Percentiles rank a stretch among this genome's conserved stretches.
Evolutionary conservation across 768 basidiomycete genomes (phyloP).

Genomic region (Hericium rajendrae): DNA sequence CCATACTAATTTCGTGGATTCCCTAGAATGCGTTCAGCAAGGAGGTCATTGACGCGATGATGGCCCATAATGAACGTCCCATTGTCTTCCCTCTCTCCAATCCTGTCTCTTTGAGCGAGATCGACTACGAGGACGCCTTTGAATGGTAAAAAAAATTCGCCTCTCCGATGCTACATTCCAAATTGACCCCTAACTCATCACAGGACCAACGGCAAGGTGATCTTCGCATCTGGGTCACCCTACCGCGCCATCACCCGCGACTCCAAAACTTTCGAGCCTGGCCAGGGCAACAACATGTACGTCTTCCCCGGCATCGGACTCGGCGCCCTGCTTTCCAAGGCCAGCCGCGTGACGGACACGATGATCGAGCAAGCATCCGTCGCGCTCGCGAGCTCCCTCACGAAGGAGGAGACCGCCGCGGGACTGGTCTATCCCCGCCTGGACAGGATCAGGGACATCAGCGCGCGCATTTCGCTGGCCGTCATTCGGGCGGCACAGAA

Average conservation of each 20-base stretch:
- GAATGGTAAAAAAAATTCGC: conserved; percentile 36
- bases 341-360: conserved; percentile 63
- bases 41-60: conserved; percentile 67
- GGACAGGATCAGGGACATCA: conserved; percentile 81
- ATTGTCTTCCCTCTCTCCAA: conserved; percentile 93
- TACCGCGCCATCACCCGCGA: conserved; percentile 57
- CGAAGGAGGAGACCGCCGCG: conserved; percentile 49
- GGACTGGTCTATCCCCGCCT: conserved; percentile 80
- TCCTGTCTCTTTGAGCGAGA: conserved; percentile 73
- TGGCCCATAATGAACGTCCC: conserved; percentile 69
- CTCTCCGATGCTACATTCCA: background rate
- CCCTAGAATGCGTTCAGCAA: conserved; percentile 63
- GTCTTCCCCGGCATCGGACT: conserved; percentile 75
- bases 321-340: conserved; percentile 64
- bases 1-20: conserved; percentile 3
- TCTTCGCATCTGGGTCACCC: conserved; percentile 86
- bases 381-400: conserved; percentile 68
- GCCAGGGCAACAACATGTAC: conserved; percentile 95
- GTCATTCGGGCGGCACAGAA: conserved; percentile 79
- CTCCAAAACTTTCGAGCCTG: conserved; percentile 56
- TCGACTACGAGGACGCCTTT: conserved; percentile 70
- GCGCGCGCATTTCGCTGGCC: conserved; percentile 55
- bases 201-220: conserved; percentile 47
- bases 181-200: background rate
- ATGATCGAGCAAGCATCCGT: conserved; percentile 88